phyloP scores from a whole-genome alignment of 805 yeast species.

The Candida incommunis region DNA sequence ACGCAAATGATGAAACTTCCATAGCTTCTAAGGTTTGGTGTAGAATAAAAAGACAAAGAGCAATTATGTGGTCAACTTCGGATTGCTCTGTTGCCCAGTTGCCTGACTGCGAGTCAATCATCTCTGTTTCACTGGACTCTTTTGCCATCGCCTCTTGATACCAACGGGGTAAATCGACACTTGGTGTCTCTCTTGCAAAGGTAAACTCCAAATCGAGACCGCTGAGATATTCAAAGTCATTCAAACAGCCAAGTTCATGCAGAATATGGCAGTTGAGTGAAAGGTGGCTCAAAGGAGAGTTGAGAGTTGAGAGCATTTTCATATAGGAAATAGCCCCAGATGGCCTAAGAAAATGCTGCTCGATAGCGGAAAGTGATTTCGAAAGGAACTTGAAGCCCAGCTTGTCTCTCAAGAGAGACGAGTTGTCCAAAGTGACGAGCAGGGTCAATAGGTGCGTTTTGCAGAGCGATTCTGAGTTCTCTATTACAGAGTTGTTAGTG shows the following conservation, averaged over 20 bases:
- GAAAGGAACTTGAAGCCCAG: background rate
- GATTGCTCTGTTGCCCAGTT: no score
- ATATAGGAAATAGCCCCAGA: background rate
- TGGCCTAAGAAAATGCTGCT: background rate
- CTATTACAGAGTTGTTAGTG: no score
- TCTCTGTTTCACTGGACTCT: background rate
- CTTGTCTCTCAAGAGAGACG: background rate
- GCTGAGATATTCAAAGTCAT: background rate
- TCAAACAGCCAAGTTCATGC: background rate
- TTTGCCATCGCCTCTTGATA: background rate
- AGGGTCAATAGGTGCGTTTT: background rate
- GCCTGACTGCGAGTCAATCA: background rate
- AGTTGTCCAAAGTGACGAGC: background rate
- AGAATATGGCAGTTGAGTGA: background rate
- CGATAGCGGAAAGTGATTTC: background rate
- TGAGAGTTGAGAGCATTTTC: background rate
- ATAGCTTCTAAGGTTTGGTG: background rate
- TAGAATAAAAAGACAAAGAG: background rate
- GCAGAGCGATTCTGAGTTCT: no score
- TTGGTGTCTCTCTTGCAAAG: background rate
- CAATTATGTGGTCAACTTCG: background rate
- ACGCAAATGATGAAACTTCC: background rate
- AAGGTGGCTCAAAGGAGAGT: background rate
- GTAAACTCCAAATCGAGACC: background rate
- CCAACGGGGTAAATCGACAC: constrained; percentile 1